Percentiles rank a stretch among this genome's conserved stretches.
Evolutionary conservation across 2,329 filamentous ascomycete species (phyloP).

Genomic region (Stagonosporopsis tanaceti): DNA sequence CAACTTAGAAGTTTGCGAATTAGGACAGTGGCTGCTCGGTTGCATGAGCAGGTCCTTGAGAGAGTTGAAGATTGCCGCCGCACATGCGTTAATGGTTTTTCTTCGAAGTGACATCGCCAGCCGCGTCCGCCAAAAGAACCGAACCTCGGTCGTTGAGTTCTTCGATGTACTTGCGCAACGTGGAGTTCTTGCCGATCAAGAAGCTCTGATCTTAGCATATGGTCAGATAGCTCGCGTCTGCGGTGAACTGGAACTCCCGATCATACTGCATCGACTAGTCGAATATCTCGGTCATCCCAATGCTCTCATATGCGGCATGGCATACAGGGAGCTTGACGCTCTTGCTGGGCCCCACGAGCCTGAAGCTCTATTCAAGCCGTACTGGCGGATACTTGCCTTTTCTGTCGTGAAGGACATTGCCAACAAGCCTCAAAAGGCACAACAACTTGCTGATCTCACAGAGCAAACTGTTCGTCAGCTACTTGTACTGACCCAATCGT

Average conservation of each 20-base stretch:
- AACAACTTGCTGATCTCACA: conserved; percentile 81
- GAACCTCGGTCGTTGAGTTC: conserved; percentile 73
- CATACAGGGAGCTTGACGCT: conserved; percentile 82
- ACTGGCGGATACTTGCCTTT: conserved; percentile 86
- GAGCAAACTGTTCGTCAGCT: conserved; percentile 78
- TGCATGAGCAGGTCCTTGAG: conserved; percentile 83
- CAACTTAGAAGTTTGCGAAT: conserved; percentile 70
- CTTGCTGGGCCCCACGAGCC: conserved; percentile 72
- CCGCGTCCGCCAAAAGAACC: conserved; percentile 67
- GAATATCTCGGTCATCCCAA: conserved; percentile 89
- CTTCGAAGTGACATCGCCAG: conserved; percentile 60
- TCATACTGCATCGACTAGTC: conserved; percentile 82
- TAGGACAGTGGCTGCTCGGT: conserved; percentile 83
- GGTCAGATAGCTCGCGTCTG: conserved; percentile 80
- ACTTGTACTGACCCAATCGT: conserved; percentile 76
- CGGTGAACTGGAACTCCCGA: conserved; percentile 82
- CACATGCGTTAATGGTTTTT: conserved; percentile 72
- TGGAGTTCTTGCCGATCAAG: conserved; percentile 72
- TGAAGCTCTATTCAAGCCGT: conserved; percentile 80
- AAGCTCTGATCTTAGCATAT: conserved; percentile 86
- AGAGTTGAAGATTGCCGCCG: conserved; percentile 84
- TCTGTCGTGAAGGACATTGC: conserved; percentile 83
- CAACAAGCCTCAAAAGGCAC: conserved; percentile 80
- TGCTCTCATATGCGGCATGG: conserved; percentile 77
- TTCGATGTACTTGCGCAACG: conserved; percentile 77